Evolutionary conservation across 2,329 filamentous ascomycete species (phyloP), one percentile per base, ranked within the genome.

Genomic region (Trichoderma aggressivum): DNA sequence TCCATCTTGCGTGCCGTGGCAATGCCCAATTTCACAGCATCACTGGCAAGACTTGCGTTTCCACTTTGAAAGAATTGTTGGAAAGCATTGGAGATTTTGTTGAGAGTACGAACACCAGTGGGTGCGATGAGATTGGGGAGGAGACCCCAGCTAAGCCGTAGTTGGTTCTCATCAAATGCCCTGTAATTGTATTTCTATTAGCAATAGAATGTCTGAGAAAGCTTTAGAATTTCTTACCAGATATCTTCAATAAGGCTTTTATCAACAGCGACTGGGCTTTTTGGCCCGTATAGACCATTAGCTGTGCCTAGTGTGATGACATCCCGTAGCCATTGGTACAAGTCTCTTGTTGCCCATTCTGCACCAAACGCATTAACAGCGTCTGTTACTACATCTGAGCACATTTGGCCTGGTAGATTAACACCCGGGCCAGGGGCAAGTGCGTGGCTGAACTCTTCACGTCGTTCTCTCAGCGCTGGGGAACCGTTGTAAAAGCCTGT

Each of bases 151-250:
- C 34, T 59, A 7, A 68, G 26, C n/a, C 32, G 36, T 58, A 68
- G 32, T 50, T 68, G 65, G 32, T 32, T 43, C 30, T 68, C 53
- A 43, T 68, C 65, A 47, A 68, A 68, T 24, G 65, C 50, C 65
- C 65, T 68, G 47, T 39, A 68, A 30, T 34, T 16, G 8, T 2
- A 14, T n/a, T 12, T 32, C 14, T 30, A 30, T 63, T 5, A 63
- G 24, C 7, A 14, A 30, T 14, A 30, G 26, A 30, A 32, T 2
- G 5, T 3, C 12, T 11, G 1, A 28, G 10, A 18, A 7, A 24
- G 26, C 24, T 12, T 7, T 21, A 10, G 5, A 2, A 3, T 28
- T 12, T 36, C 53, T 58, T 47, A 68, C 65, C 64, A 67, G 28
- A 67, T 36, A 18, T 59, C 64, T 28, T 67, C 18, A 24, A 67